phyloP scores from a whole-genome alignment of 179 eudicot species.

The Heliamphora pulchella region DNA sequence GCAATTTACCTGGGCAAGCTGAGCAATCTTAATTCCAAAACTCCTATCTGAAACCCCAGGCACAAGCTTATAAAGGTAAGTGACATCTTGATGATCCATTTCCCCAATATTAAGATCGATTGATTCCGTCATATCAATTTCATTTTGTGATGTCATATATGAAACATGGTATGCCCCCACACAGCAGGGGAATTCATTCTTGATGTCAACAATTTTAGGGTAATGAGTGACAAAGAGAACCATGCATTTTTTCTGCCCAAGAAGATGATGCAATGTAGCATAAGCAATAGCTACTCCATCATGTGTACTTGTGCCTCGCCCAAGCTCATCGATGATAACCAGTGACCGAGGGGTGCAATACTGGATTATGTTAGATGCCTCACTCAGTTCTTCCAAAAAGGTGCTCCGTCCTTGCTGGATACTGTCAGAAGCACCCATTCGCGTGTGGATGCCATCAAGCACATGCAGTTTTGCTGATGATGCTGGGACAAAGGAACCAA shows the following conservation, averaged over 20 bases:
- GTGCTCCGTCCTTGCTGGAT: constrained; percentile 94
- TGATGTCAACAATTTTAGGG: constrained; percentile 70
- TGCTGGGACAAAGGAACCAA: constrained; percentile 96
- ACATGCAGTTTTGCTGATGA: constrained; percentile 71
- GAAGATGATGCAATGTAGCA: constrained; percentile 75
- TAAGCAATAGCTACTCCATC: constrained; percentile 98
- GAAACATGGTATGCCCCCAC: constrained; percentile 92
- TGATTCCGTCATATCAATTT: constrained; percentile 12
- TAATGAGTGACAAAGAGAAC: constrained; percentile 90
- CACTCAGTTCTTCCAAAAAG: constrained; percentile 85
- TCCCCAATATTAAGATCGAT: constrained; percentile 23
- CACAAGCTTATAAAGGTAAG: constrained; percentile 82
- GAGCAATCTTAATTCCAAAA: constrained; percentile 90
- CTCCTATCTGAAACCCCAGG: constrained; percentile 82
- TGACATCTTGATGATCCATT: constrained; percentile 46
- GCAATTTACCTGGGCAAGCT: constrained; percentile 79
- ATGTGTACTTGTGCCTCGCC: constrained; percentile 96
- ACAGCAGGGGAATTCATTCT: constrained; percentile 59
- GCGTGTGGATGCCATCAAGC: constrained; percentile 75
- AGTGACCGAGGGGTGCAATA: constrained; percentile 60
- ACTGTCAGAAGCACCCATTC: constrained; percentile 96
- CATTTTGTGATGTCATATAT: constrained; percentile 49
- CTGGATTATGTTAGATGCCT: constrained; percentile 75
- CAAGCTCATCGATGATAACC: constrained; percentile 88
- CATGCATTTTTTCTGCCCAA: constrained; percentile 66